These are phyloP conservation scores for Piper longum DNA, from an alignment of 164 flowering plant species.

Conservation along the genomic window DNA sequence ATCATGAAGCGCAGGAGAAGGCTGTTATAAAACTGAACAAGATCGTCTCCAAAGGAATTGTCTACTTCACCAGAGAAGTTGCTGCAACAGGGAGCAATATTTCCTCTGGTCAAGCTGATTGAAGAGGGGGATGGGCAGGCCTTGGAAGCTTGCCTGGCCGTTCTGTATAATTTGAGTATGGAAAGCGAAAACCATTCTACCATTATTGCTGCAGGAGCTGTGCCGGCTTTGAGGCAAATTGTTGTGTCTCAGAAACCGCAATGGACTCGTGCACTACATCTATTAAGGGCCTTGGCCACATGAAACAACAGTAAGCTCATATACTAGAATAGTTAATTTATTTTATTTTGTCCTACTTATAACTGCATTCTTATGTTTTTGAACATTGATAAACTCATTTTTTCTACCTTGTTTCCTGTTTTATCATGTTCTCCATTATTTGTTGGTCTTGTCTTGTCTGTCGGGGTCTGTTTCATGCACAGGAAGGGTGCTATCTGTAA, in stretches of 20 bases:
- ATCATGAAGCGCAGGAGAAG: constrained; percentile 46
- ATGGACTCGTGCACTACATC: constrained; percentile 52
- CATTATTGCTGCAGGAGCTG: constrained; percentile 64
- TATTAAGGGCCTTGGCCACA: constrained; percentile 56
- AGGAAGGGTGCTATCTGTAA: too few species aligned
- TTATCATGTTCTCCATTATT: too few species aligned
- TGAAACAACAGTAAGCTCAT: constrained; percentile 1
- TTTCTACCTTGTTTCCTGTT: too few species aligned
- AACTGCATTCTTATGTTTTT: too few species aligned
- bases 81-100: constrained; percentile 52
- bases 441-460: too few species aligned
- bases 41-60: constrained; percentile 47
- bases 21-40: constrained; percentile 60
- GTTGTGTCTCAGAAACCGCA: constrained; percentile 47
- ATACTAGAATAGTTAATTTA: too few species aligned
- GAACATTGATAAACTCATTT: too few species aligned
- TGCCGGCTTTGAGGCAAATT: constrained; percentile 44
- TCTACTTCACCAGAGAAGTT: constrained; percentile 38
- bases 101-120: constrained; percentile 51
- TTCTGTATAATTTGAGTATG: constrained; percentile 65
- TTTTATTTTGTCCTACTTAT: too few species aligned
- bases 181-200: constrained; percentile 65
- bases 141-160: constrained; percentile 47
- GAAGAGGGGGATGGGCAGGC: constrained; percentile 46
- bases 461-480: too few species aligned